Evolutionary conservation across 108 stramenopile species (phyloP).

Genomic region (Fistulifera solaris): DNA sequence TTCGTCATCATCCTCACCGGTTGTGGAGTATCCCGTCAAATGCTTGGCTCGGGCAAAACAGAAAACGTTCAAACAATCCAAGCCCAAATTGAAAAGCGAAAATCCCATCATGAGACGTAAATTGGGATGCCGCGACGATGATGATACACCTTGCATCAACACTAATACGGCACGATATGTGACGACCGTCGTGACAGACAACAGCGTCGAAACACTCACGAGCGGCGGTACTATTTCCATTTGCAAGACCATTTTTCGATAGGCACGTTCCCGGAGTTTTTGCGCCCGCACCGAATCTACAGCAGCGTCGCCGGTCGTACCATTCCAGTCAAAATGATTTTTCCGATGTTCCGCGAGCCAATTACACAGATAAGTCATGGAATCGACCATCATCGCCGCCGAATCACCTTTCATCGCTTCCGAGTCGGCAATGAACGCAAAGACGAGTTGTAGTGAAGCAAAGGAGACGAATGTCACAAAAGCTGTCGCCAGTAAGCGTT

Average conservation of each 20-base stretch:
- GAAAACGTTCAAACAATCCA: slow-evolving; percentile 51
- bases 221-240: slow-evolving; percentile 49
- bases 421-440: slow-evolving; percentile 41
- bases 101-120: slow-evolving; percentile 48
- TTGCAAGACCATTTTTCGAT: slow-evolving; percentile 25
- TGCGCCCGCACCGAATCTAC: neutral
- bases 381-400: slow-evolving; percentile 60
- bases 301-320: slow-evolving; percentile 1
- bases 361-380: slow-evolving; percentile 59
- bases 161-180: slow-evolving; percentile 17
- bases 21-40: slow-evolving; percentile 34
- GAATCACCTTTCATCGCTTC: slow-evolving; percentile 53
- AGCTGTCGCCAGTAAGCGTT: slow-evolving; percentile 23
- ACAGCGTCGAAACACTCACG: slow-evolving; percentile 37
- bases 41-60: slow-evolving; percentile 53
- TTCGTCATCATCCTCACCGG: neutral
- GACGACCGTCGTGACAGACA: slow-evolving; percentile 28
- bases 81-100: slow-evolving; percentile 34
- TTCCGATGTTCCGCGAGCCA: slow-evolving; percentile 52
- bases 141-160: slow-evolving; percentile 22
- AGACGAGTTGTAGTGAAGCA: slow-evolving; percentile 32
- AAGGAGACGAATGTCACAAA: slow-evolving; percentile 54
- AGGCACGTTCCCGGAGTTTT: slow-evolving; percentile 22
- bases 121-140: slow-evolving; percentile 30
- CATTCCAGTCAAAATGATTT: slow-evolving; percentile 17